Base-by-base conservation (phyloP, 2,329 filamentous ascomycete species). In the Keithomyces neogunnii region DNA sequence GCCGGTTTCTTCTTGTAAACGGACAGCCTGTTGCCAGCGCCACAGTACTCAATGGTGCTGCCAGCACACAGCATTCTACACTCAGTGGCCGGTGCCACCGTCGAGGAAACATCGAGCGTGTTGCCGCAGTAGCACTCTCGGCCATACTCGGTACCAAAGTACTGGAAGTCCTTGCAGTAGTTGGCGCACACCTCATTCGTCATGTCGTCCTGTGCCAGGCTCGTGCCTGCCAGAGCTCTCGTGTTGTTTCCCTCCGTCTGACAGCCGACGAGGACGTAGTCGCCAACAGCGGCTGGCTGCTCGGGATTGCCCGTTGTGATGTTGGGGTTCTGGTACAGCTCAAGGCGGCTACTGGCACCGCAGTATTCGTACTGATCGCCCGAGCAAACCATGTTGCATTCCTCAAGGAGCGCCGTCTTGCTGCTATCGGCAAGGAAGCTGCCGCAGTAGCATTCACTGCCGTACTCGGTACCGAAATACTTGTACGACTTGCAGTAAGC, bases 61-160 rank as follows among this genome's bases (percentile, higher is more conserved):
- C 72, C 72, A 2, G 61, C 62, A 57, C 72, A 75, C 19, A 63
- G 55, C 68, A 75, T 73, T 4, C 51, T 58, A 58, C 72, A 75
- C 29, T 74, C 69, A 2, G 51, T 53, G 29, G 51, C 57, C 2
- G 62, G 53, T 4, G 61, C 66, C 48, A 57, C 58, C 2, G 59
- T 52, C n/a, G 66, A 66, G 4, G 55, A 59, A n/a, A 52, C 45
- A 4, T 52, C 59, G 28, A 71, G 54, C 5, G 51, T 49, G 46
- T 66, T 54, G n/a, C 67, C 66, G 51, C 67, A 69, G 56, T 67
- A 70, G 53, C 67, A 68, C 55, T 68, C 64, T 8, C 59, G 56
- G n/a, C 66, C 64, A 51, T 69, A 69, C 58, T 71, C 66, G 13
- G 68, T 69, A 7, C 66, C 67, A 52, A 69, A 70, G 55, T 62